Conservation (phyloP, 2,329 filamentous ascomycete genomes). For the Fusarium sp. region DNA sequence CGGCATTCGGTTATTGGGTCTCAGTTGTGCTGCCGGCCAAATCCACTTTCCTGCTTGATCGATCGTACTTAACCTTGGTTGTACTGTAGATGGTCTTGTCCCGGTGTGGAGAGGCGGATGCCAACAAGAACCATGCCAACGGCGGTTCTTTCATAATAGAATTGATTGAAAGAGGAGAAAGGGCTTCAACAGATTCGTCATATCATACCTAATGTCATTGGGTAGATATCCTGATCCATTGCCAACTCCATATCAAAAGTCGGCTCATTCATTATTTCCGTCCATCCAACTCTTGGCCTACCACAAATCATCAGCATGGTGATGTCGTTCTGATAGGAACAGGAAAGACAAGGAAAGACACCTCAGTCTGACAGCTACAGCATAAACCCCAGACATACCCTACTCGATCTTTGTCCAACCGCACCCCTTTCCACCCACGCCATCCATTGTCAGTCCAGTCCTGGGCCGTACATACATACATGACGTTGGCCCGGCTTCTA, state of each 20-base stretch:
- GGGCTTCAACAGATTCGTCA: conserved; percentile 19
- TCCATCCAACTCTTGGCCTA: conserved; percentile 15
- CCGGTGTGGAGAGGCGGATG: conserved; percentile 35
- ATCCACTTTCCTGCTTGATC: conserved; percentile 22
- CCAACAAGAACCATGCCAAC: conserved; percentile 37
- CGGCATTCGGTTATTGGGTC: conserved; percentile 4
- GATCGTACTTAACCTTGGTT: conserved; percentile 24
- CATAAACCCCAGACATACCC: conserved; percentile 27
- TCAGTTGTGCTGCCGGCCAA: conserved; percentile 26
- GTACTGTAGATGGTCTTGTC: conserved; percentile 39
- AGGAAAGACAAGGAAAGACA: conserved; percentile 14
- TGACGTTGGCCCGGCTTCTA: conserved; percentile 32
- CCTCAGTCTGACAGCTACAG: conserved; percentile 14
- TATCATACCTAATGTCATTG: conserved; percentile 11
- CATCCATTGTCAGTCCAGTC: conserved; percentile 15
- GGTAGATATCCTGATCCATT: conserved; percentile 1
- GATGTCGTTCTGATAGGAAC: conserved; percentile 32
- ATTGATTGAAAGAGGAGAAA: conserved; percentile 11
- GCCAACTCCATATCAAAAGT: neutral
- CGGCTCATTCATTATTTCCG: neutral
- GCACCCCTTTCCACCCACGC: conserved; percentile 13
- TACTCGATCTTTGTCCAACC: conserved; percentile 36
- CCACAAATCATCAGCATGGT: conserved; percentile 24
- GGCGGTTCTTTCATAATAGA: conserved; percentile 26
- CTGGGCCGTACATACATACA: conserved; percentile 30